Evolutionary conservation across 305 asterid species (phyloP).

Genomic region (Plantago coronopus): DNA sequence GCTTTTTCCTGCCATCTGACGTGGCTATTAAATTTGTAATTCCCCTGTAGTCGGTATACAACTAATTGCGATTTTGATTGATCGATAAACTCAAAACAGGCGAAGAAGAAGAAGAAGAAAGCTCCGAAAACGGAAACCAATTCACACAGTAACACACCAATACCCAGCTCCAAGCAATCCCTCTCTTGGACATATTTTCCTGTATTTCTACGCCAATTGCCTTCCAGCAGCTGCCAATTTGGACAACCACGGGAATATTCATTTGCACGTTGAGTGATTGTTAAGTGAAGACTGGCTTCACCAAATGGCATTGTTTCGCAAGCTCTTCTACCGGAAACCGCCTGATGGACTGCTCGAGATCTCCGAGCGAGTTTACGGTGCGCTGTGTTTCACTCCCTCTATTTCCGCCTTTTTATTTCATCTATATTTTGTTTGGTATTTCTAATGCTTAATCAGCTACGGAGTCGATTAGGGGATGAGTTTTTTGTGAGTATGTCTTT

Average conservation of each 20-base stretch:
- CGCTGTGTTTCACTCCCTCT: constrained; percentile 13
- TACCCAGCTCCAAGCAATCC: not conserved
- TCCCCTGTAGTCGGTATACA: constrained; percentile 26
- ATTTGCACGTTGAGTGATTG: not conserved
- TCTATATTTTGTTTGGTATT: constrained; percentile 1
- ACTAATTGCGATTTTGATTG: constrained; percentile 21
- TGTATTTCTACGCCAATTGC: not conserved
- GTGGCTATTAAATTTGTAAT: constrained; percentile 23
- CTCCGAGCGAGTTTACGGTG: constrained; percentile 89
- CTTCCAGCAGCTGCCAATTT: not conserved
- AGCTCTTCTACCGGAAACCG: constrained; percentile 85
- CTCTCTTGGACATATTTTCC: not conserved
- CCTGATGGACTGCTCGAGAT: constrained; percentile 95
- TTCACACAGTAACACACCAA: not conserved
- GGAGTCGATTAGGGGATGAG: not conserved
- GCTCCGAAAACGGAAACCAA: constrained; percentile 8
- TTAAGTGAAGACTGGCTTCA: constrained; percentile 14
- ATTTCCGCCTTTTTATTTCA: not conserved
- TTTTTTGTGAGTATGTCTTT: no score
- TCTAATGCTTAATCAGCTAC: constrained; percentile 3
- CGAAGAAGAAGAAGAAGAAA: not conserved
- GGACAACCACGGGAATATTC: no score
- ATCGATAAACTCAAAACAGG: no score
- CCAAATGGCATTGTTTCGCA: constrained; percentile 68
- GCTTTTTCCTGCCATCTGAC: constrained; percentile 9